These are phyloP conservation scores for Trichoderma simmonsii DNA, from an alignment of 2,329 filamentous ascomycete species.

Conservation along the genomic window DNA sequence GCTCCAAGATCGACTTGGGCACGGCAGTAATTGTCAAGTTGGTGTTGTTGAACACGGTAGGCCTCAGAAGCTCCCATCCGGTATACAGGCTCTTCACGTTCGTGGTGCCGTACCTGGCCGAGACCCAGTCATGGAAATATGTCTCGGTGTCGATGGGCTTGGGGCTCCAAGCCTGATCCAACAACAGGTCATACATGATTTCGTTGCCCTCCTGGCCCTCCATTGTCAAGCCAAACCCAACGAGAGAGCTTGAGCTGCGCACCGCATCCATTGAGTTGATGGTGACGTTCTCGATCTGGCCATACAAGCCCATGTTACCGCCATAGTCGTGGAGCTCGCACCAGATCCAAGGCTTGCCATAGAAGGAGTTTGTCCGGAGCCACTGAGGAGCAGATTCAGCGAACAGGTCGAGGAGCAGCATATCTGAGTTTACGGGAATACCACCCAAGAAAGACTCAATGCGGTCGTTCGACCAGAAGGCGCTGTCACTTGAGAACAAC, in stretches of 20 bases:
- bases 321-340: constrained; percentile 51
- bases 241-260: constrained; percentile 38
- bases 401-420: constrained; percentile 51
- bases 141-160: constrained; percentile 40
- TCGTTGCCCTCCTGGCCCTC: constrained; percentile 53
- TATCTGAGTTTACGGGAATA: constrained; percentile 40
- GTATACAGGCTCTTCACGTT: constrained; percentile 32
- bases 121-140: constrained; percentile 48
- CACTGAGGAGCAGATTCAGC: constrained; percentile 49
- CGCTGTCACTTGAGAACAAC: constrained; percentile 44
- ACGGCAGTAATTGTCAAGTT: constrained; percentile 41
- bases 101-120: constrained; percentile 37
- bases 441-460: constrained; percentile 49
- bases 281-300: constrained; percentile 48
- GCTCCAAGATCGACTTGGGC: constrained; percentile 45
- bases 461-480: constrained; percentile 44
- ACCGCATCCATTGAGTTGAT: constrained; percentile 45
- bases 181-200: constrained; percentile 48
- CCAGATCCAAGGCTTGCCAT: constrained; percentile 54
- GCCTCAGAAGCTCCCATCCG: constrained; percentile 46
- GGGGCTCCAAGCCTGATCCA: constrained; percentile 49
- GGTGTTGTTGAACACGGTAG: constrained; percentile 48
- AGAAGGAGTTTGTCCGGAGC: constrained; percentile 48
- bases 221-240: constrained; percentile 48
- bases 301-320: constrained; percentile 48